phyloP scores from a whole-genome alignment of 148 eudicot species.

The Rhododendron williamsianum region DNA sequence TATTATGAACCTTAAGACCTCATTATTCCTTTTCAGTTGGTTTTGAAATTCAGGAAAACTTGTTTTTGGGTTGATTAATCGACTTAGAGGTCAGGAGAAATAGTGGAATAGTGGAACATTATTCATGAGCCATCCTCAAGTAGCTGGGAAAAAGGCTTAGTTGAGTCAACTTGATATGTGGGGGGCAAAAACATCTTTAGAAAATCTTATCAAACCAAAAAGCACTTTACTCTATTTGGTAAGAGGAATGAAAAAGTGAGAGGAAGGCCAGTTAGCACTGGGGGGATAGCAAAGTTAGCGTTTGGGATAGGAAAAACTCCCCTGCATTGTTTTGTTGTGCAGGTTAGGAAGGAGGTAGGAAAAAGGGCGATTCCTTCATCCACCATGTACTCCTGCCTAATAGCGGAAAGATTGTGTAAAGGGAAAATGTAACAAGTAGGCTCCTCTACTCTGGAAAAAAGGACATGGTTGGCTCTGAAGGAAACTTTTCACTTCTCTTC shows the following conservation, averaged over 20 bases:
- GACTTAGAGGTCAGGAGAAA: background rate
- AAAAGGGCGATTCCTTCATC: background rate
- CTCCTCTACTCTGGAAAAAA: background rate
- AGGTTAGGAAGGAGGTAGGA: background rate
- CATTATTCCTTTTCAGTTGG: background rate
- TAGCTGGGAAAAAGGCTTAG: background rate
- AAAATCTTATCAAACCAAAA: background rate
- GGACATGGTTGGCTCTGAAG: background rate
- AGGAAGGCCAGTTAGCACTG: background rate
- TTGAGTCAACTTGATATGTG: background rate
- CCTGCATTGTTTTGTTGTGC: conserved; percentile 4
- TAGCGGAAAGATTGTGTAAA: background rate
- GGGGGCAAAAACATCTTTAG: background rate
- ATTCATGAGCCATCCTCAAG: background rate
- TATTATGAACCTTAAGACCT: background rate
- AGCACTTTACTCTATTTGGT: background rate
- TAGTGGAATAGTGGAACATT: background rate
- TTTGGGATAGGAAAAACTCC: background rate
- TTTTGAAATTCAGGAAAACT: background rate
- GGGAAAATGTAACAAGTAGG: background rate
- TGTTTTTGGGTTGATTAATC: background rate
- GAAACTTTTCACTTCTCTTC: background rate
- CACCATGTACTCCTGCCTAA: background rate
- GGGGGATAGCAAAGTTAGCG: background rate
- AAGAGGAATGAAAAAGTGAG: background rate